phyloP scores from a whole-genome alignment of 2,329 filamentous ascomycete genomes.

The Aspergillus sojae region DNA sequence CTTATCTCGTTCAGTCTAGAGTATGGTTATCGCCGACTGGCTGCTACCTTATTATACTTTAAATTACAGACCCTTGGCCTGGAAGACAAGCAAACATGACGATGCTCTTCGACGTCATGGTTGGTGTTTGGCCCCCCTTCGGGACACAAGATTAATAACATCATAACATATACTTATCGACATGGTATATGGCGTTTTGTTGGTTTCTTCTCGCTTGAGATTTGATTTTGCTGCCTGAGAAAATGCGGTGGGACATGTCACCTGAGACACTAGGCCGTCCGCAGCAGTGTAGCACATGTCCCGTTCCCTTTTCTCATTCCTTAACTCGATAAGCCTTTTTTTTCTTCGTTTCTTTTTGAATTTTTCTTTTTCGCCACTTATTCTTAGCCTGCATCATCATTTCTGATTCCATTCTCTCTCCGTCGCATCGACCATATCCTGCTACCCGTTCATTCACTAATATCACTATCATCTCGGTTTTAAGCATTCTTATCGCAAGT shows the following conservation, averaged over 20 bases:
- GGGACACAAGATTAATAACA: slow-evolving; percentile 1
- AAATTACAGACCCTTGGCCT: not conserved
- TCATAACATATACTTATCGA: not conserved
- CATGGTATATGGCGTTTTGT: not conserved
- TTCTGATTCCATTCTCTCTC: no score
- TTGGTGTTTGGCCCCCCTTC: not conserved
- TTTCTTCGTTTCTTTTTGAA: not conserved
- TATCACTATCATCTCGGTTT: not conserved
- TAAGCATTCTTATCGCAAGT: not conserved
- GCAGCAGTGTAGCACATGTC: slow-evolving; percentile 6
- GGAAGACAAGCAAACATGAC: not conserved
- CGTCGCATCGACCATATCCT: not conserved
- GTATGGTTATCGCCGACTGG: not conserved
- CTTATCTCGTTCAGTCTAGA: not conserved
- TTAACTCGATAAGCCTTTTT: not conserved
- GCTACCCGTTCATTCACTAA: not conserved
- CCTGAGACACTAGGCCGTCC: slow-evolving; percentile 5
- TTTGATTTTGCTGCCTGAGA: not conserved
- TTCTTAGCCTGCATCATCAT: not conserved
- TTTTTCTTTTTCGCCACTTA: not conserved
- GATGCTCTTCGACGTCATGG: no score
- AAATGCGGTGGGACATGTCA: not conserved
- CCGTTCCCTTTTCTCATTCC: not conserved
- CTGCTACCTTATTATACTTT: not conserved
- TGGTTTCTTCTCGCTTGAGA: not conserved